phyloP scores from a whole-genome alignment of 257 asterid species.

The Nicotiana sylvestris region DNA sequence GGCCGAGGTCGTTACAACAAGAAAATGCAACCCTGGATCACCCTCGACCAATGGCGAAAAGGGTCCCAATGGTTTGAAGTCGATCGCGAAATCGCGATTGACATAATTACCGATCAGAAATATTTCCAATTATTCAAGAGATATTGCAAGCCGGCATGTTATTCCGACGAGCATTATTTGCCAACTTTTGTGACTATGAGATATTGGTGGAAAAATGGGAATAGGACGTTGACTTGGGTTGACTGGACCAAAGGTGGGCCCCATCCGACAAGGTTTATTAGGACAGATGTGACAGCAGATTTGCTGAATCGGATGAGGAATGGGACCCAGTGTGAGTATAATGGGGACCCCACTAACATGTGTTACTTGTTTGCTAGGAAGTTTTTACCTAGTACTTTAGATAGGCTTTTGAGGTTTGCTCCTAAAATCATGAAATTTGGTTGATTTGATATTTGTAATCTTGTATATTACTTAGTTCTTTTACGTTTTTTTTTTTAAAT shows the following conservation, averaged over 20 bases:
- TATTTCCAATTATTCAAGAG: conserved; percentile 32
- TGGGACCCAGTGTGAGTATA: conserved; percentile 39
- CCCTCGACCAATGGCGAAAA: conserved; percentile 49
- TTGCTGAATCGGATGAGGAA: conserved; percentile 38
- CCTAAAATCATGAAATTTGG: conserved; percentile 40
- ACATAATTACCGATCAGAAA: conserved; percentile 32
- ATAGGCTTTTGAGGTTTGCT: conserved; percentile 49
- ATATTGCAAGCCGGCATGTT: conserved; percentile 58
- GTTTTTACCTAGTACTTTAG: conserved; percentile 44
- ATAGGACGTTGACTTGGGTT: conserved; percentile 80
- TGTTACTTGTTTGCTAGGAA: conserved; percentile 80
- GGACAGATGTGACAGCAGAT: conserved; percentile 34
- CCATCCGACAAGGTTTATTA: conserved; percentile 49
- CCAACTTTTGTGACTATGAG: conserved; percentile 54
- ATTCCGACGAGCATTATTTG: conserved; percentile 72
- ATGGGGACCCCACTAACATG: conserved; percentile 38
- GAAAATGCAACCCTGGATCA: conserved; percentile 47
- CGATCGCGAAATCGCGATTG: conserved; percentile 47
- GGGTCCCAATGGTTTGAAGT: conserved; percentile 76
- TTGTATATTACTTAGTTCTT: too few species aligned
- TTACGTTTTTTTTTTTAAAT: neutral
- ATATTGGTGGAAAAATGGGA: conserved; percentile 32
- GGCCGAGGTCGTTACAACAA: conserved; percentile 64
- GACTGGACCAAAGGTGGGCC: conserved; percentile 83
- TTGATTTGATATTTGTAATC: neutral